Conservation (phyloP, 192 early-diverging fungal species). For the Chytriomyces confervae region DNA sequence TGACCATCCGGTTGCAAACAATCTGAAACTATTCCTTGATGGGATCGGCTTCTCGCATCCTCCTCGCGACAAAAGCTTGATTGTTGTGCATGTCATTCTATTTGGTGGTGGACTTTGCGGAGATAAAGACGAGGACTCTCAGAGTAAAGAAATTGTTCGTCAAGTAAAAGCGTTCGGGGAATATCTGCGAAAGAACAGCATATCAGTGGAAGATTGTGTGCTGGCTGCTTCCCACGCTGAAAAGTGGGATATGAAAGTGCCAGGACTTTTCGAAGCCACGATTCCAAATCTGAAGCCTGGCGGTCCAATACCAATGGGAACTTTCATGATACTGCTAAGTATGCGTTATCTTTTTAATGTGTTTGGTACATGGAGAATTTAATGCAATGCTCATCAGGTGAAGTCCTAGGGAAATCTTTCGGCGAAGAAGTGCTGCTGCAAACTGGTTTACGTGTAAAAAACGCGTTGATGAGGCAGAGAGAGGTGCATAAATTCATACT, state of each 20-base stretch:
- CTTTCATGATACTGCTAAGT: conserved; percentile 5
- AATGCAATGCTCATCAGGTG: neutral
- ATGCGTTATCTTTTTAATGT: neutral
- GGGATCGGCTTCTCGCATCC: conserved; percentile 1
- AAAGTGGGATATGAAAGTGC: neutral
- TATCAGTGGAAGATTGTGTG: conserved; percentile 15
- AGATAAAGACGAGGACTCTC: neutral
- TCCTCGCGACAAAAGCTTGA: neutral
- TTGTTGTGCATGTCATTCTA: conserved; percentile 14
- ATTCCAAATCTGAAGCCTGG: neutral
- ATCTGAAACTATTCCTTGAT: neutral
- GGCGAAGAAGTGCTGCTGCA: conserved; percentile 20
- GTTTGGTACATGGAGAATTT: neutral
- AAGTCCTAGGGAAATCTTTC: neutral
- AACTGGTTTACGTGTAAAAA: conserved; percentile 17
- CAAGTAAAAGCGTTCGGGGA: conserved; percentile 8
- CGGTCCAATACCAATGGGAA: neutral
- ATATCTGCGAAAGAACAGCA: neutral
- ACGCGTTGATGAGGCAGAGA: conserved; percentile 9
- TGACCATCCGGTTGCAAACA: neutral
- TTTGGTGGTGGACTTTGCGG: conserved; percentile 8
- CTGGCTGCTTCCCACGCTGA: neutral
- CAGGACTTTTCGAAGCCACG: conserved; percentile 8
- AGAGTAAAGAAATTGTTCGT: neutral
- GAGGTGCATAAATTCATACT: neutral